Conservation (phyloP, 129 eudicot genomes). For the Heracleum sosnowskyi region DNA sequence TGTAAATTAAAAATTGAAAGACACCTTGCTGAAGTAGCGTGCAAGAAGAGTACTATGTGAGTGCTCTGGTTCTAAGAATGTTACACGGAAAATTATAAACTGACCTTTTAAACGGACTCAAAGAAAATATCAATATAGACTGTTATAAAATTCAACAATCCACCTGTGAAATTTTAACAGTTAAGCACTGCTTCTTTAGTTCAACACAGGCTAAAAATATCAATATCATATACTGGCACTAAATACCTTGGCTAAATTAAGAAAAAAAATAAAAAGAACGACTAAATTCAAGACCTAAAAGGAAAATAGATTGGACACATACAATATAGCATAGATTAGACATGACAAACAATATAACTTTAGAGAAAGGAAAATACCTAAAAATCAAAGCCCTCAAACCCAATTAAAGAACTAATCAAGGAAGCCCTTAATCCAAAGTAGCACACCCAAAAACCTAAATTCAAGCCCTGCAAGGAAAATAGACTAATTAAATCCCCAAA, state of each 20-base stretch:
- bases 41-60: slow-evolving; percentile 71
- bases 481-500: too few relatives aligned
- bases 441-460: too few relatives aligned
- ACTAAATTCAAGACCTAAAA: too few relatives aligned
- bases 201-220: neutral
- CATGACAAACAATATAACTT: too few relatives aligned
- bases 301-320: too few relatives aligned
- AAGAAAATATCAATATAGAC: neutral
- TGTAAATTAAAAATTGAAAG: neutral
- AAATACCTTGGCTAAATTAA: neutral
- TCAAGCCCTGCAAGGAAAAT: too few relatives aligned
- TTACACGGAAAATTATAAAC: neutral
- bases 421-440: too few relatives aligned
- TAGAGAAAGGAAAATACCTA: too few relatives aligned
- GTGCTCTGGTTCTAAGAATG: slow-evolving; percentile 56
- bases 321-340: too few relatives aligned
- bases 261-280: neutral
- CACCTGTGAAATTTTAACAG: neutral
- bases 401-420: too few relatives aligned
- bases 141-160: neutral
- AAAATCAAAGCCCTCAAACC: too few relatives aligned
- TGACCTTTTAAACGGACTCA: neutral
- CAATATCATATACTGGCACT: neutral
- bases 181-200: neutral
- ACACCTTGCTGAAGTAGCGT: slow-evolving; percentile 96